These are phyloP conservation scores for Xylaria sp. DNA, from an alignment of 2,329 filamentous ascomycete species.

Conservation along the genomic window DNA sequence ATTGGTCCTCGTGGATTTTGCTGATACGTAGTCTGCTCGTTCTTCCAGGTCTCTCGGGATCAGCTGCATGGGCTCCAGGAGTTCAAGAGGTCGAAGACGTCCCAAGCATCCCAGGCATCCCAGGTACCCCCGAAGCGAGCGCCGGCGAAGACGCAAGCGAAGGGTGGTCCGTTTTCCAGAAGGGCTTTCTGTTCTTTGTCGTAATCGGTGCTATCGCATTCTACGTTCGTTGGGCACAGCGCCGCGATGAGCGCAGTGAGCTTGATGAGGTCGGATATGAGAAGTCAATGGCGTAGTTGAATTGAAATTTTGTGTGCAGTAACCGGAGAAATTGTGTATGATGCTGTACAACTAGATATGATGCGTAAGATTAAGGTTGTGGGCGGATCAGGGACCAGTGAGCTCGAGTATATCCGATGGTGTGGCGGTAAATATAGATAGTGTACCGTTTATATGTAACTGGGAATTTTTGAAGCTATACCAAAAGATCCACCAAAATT, in stretches of 20 bases:
- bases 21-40: constrained; percentile 38
- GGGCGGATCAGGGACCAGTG: neutral
- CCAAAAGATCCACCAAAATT: constrained; percentile 36
- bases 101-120: constrained; percentile 37
- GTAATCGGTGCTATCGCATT: constrained; percentile 59
- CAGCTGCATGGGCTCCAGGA: constrained; percentile 53
- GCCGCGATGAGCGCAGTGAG: constrained; percentile 47
- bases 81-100: constrained; percentile 26
- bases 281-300: constrained; percentile 57
- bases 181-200: constrained; percentile 62
- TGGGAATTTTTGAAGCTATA: constrained; percentile 29
- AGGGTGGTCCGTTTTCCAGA: constrained; percentile 60
- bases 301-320: constrained; percentile 12
- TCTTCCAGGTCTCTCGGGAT: constrained; percentile 51
- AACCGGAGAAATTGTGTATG: constrained; percentile 17
- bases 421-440: constrained; percentile 5
- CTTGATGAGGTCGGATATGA: constrained; percentile 53
- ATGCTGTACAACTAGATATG: constrained; percentile 22
- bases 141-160: constrained; percentile 32
- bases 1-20: constrained; percentile 50
- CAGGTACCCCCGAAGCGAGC: constrained; percentile 46
- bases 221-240: constrained; percentile 57
- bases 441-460: constrained; percentile 19
- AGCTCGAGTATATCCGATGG: neutral
- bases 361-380: constrained; percentile 16